Evolutionary conservation across 2,329 filamentous ascomycete species (phyloP), one percentile per base, ranked within the genome.

Genomic region (Fusarium sarcochroum): DNA sequence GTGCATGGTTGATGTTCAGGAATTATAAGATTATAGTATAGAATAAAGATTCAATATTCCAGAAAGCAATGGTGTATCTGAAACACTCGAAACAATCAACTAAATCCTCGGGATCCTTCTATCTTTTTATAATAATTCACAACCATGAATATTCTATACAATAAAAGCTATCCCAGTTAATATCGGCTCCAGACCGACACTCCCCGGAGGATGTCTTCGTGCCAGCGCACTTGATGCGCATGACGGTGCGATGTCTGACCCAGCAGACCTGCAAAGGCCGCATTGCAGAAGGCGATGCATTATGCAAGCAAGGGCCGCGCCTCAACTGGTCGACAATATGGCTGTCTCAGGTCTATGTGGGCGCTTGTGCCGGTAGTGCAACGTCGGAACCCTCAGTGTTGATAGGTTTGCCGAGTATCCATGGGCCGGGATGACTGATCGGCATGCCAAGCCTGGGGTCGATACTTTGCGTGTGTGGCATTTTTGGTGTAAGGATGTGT

Each of bases 141-240:
- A n/a, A n/a, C n/a, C n/a, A n/a, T n/a, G n/a, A n/a, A n/a, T n/a
- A n/a, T n/a, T n/a, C n/a, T n/a, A n/a, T n/a, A n/a, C n/a, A n/a
- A n/a, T n/a, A n/a, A n/a, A n/a, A n/a, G n/a, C n/a, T n/a, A 27
- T 17, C 13, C 20, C 21, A 25, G 2, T 15, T 54, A 27, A 32
- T 25, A 25, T 40, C 65, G 58, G 65, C 25, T 37, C 27, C 32
- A 44, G 38, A 64, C 63, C 65, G 65, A 68, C 35, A 64, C 52
- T 68, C 65, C 65, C 65, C 65, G 65, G 44, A n/a, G 9, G 14
- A 59, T 50, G 41, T n/a, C 20, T 23, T 59, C 40, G 25, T 47
- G 60, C 46, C 60, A 64, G 41, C 61, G 40, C 20, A 41, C 14
- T 23, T 23, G 20, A 41, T 41, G 20, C 40, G 40, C 61, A 64